Conservation (phyloP, 1,284 basidiomycete species). For the Neolentinus lepideus region DNA sequence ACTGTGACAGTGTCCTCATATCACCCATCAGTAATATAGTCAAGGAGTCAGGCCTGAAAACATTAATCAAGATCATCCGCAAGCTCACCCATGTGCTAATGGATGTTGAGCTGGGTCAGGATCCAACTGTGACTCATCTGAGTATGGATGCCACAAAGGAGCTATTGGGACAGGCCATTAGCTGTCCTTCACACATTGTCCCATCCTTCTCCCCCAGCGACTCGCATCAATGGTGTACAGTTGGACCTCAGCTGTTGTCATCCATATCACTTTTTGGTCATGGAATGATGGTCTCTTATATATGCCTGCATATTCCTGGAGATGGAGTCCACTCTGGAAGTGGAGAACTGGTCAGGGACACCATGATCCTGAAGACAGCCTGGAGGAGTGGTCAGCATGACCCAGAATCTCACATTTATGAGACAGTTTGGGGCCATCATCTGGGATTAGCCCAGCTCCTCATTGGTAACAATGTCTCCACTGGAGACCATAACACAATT, state of each 20-base stretch:
- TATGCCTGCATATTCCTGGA: neutral
- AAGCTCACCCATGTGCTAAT: constrained; percentile 2
- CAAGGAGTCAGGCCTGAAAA: neutral
- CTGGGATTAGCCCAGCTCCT: neutral
- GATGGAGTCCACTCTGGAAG: neutral
- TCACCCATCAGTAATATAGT: constrained; percentile 9
- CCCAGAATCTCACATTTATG: constrained; percentile 8
- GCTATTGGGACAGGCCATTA: neutral
- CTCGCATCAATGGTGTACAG: constrained; percentile 5
- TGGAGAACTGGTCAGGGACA: neutral
- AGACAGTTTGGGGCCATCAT: neutral
- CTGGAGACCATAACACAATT: neutral
- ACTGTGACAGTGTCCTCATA: constrained; percentile 12
- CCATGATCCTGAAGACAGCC: constrained; percentile 11
- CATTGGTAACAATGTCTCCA: neutral
- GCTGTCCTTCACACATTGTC: neutral
- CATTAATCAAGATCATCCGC: constrained; percentile 9
- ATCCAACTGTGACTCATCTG: constrained; percentile 9
- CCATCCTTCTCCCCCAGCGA: neutral
- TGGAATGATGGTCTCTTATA: constrained; percentile 11
- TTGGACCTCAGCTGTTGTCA: constrained; percentile 11
- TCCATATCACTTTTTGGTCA: constrained; percentile 14
- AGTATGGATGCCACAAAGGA: neutral
- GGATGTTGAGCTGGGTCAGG: constrained; percentile 7
- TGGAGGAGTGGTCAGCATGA: constrained; percentile 9